Evolutionary conservation across 1,139 yeast genomes (phyloP), one percentile per base, ranked within the genome.

Genomic region (Blastobotrys persicus): DNA sequence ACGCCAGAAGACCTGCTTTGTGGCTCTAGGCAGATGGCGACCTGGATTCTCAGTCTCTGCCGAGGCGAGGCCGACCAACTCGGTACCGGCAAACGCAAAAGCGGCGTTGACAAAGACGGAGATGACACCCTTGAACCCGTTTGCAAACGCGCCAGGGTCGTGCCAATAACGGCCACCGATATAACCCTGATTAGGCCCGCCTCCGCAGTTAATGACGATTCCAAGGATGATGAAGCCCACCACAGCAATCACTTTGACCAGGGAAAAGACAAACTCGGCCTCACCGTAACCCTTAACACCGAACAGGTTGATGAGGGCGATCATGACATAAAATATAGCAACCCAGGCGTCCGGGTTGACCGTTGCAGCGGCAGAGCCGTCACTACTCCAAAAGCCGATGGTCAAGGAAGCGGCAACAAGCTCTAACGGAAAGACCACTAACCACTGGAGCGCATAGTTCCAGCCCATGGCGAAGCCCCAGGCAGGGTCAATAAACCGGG

Each of bases 401-500:
- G 87, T 80, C 70, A 86, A 77, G 2, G 91, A 76, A 5, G 92
- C 88, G 14, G 95, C 89, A 44, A 84, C 88, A 54, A 88, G 70
- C 63, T 88, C 95, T 52, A 86, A 71, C 0, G 95, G 94, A 56
- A 88, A 70, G 17, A 85, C 84, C 52, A 85, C 79, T 42, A 86
- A 68, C 92, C 94, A 87, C 72, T 83, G 88, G 61, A 87, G 66
- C 50, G 85, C 85, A 66, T 87, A 88, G 66, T 85, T 86, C 88
- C 89, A 84, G 46, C 88, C 88, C 63, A 85, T 80, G 26, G 95
- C 85, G 65, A 86, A 87, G 7, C 94, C 94, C 81, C 89, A 80
- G 6, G 88, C 83, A 2, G 80, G 76, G 59, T 86, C 94, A 37
- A 88, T 71, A 57, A 86, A 82, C 50, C 84, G 74, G 2, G 87